Percentiles rank a stretch among this genome's conserved stretches.
Evolutionary conservation across 2,329 filamentous ascomycete genomes (phyloP).

Genomic region (Aspergillus sergii): DNA sequence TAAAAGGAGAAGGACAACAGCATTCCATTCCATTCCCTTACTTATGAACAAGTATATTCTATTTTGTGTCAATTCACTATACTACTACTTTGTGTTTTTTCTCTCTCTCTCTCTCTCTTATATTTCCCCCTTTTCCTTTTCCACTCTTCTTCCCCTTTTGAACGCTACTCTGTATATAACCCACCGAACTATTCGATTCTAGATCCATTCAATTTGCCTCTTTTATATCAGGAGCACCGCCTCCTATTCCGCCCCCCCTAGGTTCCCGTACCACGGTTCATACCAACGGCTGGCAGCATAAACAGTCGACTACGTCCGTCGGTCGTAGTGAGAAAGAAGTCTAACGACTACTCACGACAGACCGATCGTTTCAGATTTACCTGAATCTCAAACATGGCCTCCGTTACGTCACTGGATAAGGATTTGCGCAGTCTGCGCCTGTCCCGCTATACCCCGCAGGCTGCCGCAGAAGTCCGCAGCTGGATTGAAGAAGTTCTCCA

Average conservation of each 20-base stretch:
- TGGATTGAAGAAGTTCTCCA: slow-evolving; percentile 87
- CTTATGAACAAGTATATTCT: not conserved
- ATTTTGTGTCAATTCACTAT: not conserved
- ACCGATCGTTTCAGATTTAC: slow-evolving; percentile 8
- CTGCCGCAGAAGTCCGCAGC: slow-evolving; percentile 77
- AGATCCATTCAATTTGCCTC: not conserved
- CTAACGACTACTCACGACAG: not conserved
- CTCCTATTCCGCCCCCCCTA: slow-evolving; percentile 3
- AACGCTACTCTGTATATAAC: not conserved
- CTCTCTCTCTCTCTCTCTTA: not conserved
- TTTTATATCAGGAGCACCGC: slow-evolving; percentile 6
- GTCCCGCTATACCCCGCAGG: slow-evolving; percentile 88
- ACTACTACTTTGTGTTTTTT: slow-evolving; percentile 8
- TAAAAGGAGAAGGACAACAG: not conserved
- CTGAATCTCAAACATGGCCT: slow-evolving; percentile 68
- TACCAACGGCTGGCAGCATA: not conserved
- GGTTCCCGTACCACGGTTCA: slow-evolving; percentile 16
- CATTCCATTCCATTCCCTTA: slow-evolving; percentile 3
- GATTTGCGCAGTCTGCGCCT: slow-evolving; percentile 92
- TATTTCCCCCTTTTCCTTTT: slow-evolving; percentile 9
- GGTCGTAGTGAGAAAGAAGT: not conserved
- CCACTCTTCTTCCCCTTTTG: not conserved
- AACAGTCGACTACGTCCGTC: not conserved
- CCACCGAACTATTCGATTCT: not conserved
- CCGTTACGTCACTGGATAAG: slow-evolving; percentile 89